Conservation (phyloP, 257 asterid species). For the Paraleonurus japonicus region DNA sequence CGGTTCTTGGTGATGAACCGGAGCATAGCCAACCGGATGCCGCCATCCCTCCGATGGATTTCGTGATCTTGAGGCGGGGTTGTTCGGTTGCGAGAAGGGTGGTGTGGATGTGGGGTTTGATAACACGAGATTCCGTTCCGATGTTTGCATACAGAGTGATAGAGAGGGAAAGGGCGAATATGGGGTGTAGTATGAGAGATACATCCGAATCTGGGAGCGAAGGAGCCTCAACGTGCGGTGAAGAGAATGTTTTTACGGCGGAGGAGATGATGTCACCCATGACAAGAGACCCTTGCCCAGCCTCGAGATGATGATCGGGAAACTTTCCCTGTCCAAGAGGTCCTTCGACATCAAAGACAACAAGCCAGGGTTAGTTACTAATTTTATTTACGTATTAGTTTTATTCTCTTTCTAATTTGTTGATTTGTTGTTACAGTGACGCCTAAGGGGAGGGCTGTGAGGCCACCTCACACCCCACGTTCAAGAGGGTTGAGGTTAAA, state of each 20-base stretch:
- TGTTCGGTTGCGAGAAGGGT: too few species aligned
- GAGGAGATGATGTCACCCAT: conserved; percentile 47
- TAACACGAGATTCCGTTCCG: conserved; percentile 70
- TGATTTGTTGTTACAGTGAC: conserved; percentile 44
- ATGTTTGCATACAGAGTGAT: conserved; percentile 68
- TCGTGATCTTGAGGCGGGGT: conserved; percentile 40
- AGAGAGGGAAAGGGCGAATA: conserved; percentile 58
- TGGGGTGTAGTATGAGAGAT: conserved; percentile 28
- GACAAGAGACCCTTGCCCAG: conserved; percentile 40
- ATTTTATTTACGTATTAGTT: neutral
- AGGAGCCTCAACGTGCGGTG: conserved; percentile 46
- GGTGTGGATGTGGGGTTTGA: too few species aligned
- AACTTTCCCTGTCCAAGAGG: conserved; percentile 42
- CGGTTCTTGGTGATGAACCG: conserved; percentile 45
- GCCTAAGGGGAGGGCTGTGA: conserved; percentile 52
- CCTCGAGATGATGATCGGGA: conserved; percentile 42
- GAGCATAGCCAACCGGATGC: conserved; percentile 58
- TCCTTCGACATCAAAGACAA: conserved; percentile 37
- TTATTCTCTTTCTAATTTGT: neutral
- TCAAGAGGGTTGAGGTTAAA: conserved; percentile 57
- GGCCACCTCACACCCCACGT: conserved; percentile 59
- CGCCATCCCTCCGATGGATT: conserved; percentile 54
- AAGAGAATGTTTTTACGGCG: conserved; percentile 35
- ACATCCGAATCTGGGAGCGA: conserved; percentile 85
- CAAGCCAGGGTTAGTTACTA: conserved; percentile 60